A percentile compares a stretch with the other conserved stretches of the same genome.
These are phyloP conservation scores for Cercospora zeae-maydis DNA, from an alignment of 2,329 filamentous ascomycete species.

Conservation along the genomic window DNA sequence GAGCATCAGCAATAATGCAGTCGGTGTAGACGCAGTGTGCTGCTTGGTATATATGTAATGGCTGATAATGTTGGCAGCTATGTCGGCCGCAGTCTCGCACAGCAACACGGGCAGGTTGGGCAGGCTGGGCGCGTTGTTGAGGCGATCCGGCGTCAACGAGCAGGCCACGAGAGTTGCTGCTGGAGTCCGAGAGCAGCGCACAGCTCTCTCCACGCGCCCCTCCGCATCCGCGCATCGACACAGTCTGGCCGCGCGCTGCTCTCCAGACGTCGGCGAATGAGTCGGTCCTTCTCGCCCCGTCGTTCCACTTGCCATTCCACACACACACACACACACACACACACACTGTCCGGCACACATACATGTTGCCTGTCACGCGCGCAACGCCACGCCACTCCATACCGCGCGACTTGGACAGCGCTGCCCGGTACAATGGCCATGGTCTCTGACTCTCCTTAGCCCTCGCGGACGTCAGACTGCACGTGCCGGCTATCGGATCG, in stretches of 20 bases:
- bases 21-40: not conserved
- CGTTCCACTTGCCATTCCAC: not conserved
- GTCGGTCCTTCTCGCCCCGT: not conserved
- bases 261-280: not conserved
- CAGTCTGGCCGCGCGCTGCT: not conserved
- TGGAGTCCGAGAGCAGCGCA: not conserved
- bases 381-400: not conserved
- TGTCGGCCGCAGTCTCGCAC: too few relatives aligned
- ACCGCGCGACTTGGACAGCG: not conserved
- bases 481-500: not conserved
- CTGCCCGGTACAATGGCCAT: not conserved
- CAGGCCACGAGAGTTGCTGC: not conserved
- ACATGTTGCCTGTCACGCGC: not conserved
- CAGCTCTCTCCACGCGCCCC: conserved; percentile 3
- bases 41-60: not conserved
- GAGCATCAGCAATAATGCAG: not conserved
- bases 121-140: not conserved
- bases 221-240: not conserved
- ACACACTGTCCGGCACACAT: too few relatives aligned
- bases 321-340: too few relatives aligned
- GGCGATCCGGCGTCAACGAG: not conserved
- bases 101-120: not conserved
- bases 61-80: too few relatives aligned
- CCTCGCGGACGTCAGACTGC: not conserved
- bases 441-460: not conserved